phyloP scores from a whole-genome alignment of 2,329 filamentous ascomycete species.

The Fusarium sterilihyphosum region DNA sequence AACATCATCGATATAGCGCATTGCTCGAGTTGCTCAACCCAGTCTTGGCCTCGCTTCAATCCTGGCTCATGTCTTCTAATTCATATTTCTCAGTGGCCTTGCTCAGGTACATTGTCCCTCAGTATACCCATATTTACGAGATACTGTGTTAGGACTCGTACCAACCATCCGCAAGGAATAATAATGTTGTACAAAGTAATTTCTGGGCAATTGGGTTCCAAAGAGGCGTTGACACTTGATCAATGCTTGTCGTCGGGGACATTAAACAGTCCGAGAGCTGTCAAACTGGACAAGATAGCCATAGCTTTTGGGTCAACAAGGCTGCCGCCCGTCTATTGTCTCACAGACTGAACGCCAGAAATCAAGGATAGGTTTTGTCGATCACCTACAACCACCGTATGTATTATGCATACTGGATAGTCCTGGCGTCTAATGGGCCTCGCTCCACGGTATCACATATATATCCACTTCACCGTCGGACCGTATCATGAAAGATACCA shows the following conservation, averaged over 20 bases:
- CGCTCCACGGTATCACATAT: constrained; percentile 3
- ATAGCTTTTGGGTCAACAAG: constrained; percentile 2
- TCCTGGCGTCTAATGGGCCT: constrained; percentile 6
- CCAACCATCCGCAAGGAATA: background rate
- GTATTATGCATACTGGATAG: background rate
- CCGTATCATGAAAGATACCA: constrained; percentile 13
- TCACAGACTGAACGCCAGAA: background rate
- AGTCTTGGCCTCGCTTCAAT: constrained; percentile 1
- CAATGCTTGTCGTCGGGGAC: constrained; percentile 1
- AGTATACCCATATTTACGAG: background rate
- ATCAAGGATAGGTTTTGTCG: constrained; percentile 8
- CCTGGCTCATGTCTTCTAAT: background rate
- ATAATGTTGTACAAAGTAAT: background rate
- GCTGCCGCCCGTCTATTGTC: background rate
- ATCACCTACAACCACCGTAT: constrained; percentile 16
- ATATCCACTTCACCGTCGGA: constrained; percentile 8
- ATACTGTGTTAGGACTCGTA: background rate
- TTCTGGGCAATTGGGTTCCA: background rate
- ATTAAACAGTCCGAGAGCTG: background rate
- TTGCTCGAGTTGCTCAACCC: background rate
- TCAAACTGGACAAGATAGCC: background rate
- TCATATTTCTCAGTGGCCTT: background rate
- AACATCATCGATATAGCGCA: background rate
- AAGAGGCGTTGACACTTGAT: background rate
- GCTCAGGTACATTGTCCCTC: background rate